Percentiles rank a stretch among this genome's conserved stretches.
These are phyloP conservation scores for Hypocreales sp. DNA, from an alignment of 2,329 filamentous ascomycete genomes.

Conservation along the genomic window DNA sequence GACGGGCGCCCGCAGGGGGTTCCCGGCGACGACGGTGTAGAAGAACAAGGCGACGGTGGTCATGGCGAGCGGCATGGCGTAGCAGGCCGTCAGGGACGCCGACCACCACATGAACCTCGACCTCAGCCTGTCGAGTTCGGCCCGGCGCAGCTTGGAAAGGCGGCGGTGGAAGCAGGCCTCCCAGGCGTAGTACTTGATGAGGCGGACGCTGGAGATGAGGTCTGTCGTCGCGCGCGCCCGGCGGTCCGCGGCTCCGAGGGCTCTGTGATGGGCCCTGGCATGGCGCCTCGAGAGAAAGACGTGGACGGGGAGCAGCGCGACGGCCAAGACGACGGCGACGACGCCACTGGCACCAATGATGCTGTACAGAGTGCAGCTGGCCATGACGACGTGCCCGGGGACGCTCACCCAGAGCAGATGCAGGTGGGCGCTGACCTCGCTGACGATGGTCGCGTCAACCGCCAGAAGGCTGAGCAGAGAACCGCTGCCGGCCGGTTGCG, in stretches of 20 bases:
- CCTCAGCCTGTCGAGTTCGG: slow-evolving; percentile 47
- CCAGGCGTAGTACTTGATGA: slow-evolving; percentile 60
- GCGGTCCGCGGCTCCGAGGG: neutral
- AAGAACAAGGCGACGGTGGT: neutral
- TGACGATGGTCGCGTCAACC: neutral
- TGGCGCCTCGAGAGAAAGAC: neutral
- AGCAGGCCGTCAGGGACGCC: neutral
- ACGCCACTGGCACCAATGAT: slow-evolving; percentile 1
- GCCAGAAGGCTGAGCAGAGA: neutral
- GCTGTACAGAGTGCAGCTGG: neutral
- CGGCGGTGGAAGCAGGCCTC: slow-evolving; percentile 53
- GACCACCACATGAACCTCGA: slow-evolving; percentile 29
- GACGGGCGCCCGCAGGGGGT: neutral
- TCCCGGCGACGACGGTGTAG: neutral
- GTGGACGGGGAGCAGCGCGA: neutral
- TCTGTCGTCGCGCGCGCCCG: slow-evolving; percentile 21
- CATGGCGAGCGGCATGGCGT: neutral
- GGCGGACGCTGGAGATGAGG: slow-evolving; percentile 53
- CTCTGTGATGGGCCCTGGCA: neutral
- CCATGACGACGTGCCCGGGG: neutral
- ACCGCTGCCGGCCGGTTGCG: neutral
- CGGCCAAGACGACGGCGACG: neutral
- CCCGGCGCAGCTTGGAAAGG: slow-evolving; percentile 38
- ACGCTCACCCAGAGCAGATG: slow-evolving; percentile 1
- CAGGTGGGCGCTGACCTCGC: neutral